Base-by-base conservation (phyloP, 495 filamentous ascomycete species). In the Penicillium lividum region DNA sequence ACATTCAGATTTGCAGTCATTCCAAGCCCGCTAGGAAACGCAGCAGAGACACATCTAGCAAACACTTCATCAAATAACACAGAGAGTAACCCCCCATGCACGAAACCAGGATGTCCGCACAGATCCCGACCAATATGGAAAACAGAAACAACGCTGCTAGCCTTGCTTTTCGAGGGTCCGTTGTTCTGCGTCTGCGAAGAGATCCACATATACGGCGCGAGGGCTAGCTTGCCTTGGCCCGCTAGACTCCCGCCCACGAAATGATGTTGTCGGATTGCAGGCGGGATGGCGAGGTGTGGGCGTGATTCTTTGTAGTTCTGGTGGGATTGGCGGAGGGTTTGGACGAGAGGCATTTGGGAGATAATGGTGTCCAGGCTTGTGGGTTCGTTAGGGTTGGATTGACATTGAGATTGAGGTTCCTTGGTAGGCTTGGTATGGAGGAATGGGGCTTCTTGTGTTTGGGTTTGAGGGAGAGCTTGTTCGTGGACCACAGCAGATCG, bases 201-300 rank as follows among this genome's bases (percentile, higher is more conserved):
- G 8, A 75, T 80, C 79, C 88, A 98, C 50, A 84, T 82, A 33
- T 90, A 82, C 1, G 93, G 94, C 5, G 92, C 88, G 0, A 94
- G 86, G 10, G 84, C 83, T 45, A 98, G 81, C 67, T 81, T 89
- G 18, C 85, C 85, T 0, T 82, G 74, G 3, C 93, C 92, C 36
- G 86, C 58, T 5, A 98, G 79, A 42, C 68, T 67, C 7, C 73
- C 75, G 4, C 67, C 75, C n/a, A 77, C 73, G 65, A 76, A 67
- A 36, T 76, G 75, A 22, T 61, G 50, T 4, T 71, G 68, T 33
- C 68, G 62, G 1, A 74, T 65, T 0, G 61, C 36, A 0, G 66
- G 63, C 22, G 68, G 58, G 51, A 76, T 76, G 15, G 72, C 52
- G 45, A 72, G 71, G 38, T 77, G 75, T 3, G 93, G 94, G 25